phyloP scores from a whole-genome alignment of 2,329 filamentous ascomycete genomes.

The Graphilbum sp. region DNA sequence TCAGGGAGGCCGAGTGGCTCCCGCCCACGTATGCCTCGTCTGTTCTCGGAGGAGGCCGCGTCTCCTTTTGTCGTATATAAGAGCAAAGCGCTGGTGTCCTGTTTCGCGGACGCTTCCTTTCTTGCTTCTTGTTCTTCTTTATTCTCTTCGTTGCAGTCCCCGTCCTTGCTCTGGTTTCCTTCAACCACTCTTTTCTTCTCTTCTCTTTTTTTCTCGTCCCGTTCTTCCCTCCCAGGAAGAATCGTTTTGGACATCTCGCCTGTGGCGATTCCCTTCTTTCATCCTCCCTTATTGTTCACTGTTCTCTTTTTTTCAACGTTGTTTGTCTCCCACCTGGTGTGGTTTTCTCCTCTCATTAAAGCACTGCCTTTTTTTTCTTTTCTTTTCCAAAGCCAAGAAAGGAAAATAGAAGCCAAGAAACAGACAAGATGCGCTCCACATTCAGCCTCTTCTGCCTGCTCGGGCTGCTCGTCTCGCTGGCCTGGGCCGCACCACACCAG shows the following conservation, averaged over 20 bases:
- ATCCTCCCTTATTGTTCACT: not conserved
- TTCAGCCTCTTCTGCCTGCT: constrained; percentile 20
- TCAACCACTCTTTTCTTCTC: not conserved
- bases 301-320: not conserved
- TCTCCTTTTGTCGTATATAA: not conserved
- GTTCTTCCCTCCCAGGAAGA: not conserved
- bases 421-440: constrained; percentile 12
- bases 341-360: constrained; percentile 5
- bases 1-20: too few relatives aligned
- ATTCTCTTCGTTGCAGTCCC: not conserved
- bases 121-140: not conserved
- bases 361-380: not conserved
- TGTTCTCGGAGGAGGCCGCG: too few relatives aligned
- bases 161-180: not conserved
- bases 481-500: constrained; percentile 25
- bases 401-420: too few relatives aligned
- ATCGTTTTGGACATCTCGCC: constrained; percentile 1
- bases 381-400: not conserved
- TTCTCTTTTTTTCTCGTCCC: not conserved
- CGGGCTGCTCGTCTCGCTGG: constrained; percentile 29
- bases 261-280: constrained; percentile 3
- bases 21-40: too few relatives aligned
- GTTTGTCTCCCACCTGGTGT: constrained; percentile 13
- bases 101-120: not conserved
- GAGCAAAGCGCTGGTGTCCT: not conserved